Evolutionary conservation across 257 asterid species (phyloP), one percentile per base, ranked within the genome.

Genomic region (Jacaranda copaia): DNA sequence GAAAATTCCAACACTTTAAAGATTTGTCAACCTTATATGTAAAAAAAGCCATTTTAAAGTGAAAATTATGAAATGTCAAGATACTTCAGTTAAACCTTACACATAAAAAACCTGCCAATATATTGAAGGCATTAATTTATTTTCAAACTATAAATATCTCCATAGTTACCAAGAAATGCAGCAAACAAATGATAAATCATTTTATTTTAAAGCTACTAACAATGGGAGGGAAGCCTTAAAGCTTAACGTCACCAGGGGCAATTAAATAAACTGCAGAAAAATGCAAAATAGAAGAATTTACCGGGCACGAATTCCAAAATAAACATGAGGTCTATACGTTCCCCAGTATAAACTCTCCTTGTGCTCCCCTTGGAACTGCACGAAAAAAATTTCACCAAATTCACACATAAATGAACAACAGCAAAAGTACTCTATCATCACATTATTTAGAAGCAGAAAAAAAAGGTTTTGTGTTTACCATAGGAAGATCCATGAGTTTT

Each of bases 341-440:
- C 99, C 99, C 99, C 99, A 96, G 73, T 93, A 96, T 78, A 93
- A 88, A 84, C 96, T 89, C 90, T 93, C 99, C 85, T 69, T 91
- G 79, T 96, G 99, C 79, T 89, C 95, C 83, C 97, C 98, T 84
- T 91, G 90, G 88, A 95, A 95, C 98, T 91, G 89, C 84, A 79
- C 65, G 59, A 70, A 38, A 57, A 53, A 53, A 55, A 70, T 3
- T 36, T 36, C 73, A 49, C 40, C 60, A 69, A 77, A 71, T 20
- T 49, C 73, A 73, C 58, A 20, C 19, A 69, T 46, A 52, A 45
- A 42, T 0, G 14, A 39, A 48, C 58, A 61, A 11, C 1, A 8
- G 4, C n/a, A 36, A 35, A 53, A 70, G 43, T 2, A 52, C 45
- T 36, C 56, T 16, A 74, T 32, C 8, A 67, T 64, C 55, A 78